Conservation (phyloP, 805 yeast species). For the Starmerella vitae region DNA sequence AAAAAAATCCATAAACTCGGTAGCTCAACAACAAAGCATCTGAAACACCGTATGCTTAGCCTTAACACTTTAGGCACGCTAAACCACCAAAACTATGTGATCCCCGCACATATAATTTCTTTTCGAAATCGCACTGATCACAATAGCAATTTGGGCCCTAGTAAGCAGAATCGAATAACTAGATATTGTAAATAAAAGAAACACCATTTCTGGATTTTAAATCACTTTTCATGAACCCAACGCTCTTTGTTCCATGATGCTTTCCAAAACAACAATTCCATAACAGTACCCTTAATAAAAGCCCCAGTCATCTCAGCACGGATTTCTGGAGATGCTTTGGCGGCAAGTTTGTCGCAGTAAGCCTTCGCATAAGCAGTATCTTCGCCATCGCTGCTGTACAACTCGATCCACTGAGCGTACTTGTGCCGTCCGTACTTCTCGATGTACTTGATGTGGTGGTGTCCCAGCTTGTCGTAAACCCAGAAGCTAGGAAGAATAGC, state of each 20-base stretch:
- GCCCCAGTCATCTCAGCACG: constrained; percentile 16
- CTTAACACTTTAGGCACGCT: no score
- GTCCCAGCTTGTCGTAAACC: constrained; percentile 26
- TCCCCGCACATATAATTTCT: no score
- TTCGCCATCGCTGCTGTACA: constrained; percentile 43
- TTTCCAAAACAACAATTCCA: constrained; percentile 19
- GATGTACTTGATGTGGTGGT: constrained; percentile 42
- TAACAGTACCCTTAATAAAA: constrained; percentile 8
- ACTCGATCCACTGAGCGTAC: constrained; percentile 42
- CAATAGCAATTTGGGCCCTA: no score
- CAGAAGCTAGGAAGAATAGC: constrained; percentile 21
- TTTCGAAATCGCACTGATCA: no score
- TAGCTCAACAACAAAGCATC: no score
- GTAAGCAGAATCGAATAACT: no score
- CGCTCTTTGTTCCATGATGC: constrained; percentile 14
- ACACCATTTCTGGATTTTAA: no score
- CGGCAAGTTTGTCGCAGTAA: constrained; percentile 13
- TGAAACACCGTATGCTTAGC: no score
- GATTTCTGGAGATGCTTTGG: constrained; percentile 7
- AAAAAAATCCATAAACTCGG: no score
- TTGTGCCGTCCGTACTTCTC: constrained; percentile 17
- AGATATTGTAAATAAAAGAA: no score
- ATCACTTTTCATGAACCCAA: no score
- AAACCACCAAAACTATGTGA: no score
- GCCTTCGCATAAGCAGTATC: constrained; percentile 34